Conservation (phyloP, 352 stramenopile species). For the Phytopythium aichiense region DNA sequence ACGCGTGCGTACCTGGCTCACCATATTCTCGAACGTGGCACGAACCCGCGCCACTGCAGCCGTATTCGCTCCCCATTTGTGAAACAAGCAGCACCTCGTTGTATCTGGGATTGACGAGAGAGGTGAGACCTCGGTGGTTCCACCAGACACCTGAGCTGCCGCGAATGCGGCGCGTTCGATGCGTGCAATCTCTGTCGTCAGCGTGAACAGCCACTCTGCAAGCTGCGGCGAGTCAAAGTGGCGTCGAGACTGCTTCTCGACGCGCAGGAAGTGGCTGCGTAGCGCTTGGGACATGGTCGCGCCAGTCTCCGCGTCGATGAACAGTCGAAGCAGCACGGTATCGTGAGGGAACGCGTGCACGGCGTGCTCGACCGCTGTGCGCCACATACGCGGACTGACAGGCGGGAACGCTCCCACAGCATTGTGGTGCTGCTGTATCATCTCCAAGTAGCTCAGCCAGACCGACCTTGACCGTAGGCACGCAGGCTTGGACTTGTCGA, state of each 20-base stretch:
- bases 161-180: slow-evolving; percentile 31
- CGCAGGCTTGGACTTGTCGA: slow-evolving; percentile 5
- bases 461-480: slow-evolving; percentile 30
- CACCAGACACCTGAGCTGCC: slow-evolving; percentile 1
- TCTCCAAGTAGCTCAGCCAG: slow-evolving; percentile 43
- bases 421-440: slow-evolving; percentile 53
- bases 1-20: slow-evolving; percentile 41
- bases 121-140: not conserved
- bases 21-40: slow-evolving; percentile 62
- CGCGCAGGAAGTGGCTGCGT: slow-evolving; percentile 48
- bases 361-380: slow-evolving; percentile 26
- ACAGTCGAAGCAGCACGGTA: slow-evolving; percentile 57
- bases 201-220: slow-evolving; percentile 70
- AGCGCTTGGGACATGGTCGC: slow-evolving; percentile 72
- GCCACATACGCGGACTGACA: slow-evolving; percentile 54
- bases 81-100: slow-evolving; percentile 55
- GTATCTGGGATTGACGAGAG: not conserved
- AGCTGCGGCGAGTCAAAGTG: slow-evolving; percentile 61
- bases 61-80: slow-evolving; percentile 59
- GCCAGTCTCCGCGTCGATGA: slow-evolving; percentile 64
- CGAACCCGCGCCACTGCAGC: slow-evolving; percentile 53
- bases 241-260: slow-evolving; percentile 38
- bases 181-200: slow-evolving; percentile 62
- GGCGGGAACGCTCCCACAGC: slow-evolving; percentile 19
- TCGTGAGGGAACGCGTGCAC: slow-evolving; percentile 41